These are phyloP conservation scores for Bacidia gigantensis DNA, from an alignment of 495 filamentous ascomycete species.

Conservation along the genomic window DNA sequence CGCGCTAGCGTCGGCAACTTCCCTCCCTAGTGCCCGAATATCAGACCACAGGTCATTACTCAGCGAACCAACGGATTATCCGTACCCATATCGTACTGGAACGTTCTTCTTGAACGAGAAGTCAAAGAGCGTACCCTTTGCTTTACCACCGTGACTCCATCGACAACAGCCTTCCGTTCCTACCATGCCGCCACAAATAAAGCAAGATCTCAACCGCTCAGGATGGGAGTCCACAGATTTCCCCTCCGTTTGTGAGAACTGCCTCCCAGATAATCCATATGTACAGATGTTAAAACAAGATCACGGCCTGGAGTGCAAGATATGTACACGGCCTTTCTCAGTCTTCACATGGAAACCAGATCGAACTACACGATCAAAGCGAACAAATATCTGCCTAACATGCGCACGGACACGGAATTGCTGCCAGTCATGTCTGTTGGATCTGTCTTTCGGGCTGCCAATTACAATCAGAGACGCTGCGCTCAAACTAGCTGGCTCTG, in stretches of 20 bases:
- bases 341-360: constrained; percentile 91
- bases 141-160: no score
- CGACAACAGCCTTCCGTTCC: not conserved
- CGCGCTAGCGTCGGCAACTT: not conserved
- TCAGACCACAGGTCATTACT: not conserved
- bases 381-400: constrained; percentile 86
- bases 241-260: constrained; percentile 55
- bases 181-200: constrained; percentile 45
- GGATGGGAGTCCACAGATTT: constrained; percentile 83
- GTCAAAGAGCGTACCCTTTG: no score
- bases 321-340: constrained; percentile 91
- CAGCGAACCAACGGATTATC: not conserved
- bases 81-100: no score
- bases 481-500: constrained; percentile 89
- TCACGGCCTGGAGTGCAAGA: constrained; percentile 66
- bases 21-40: not conserved
- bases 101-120: no score
- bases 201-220: constrained; percentile 91
- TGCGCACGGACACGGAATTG: constrained; percentile 93
- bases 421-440: constrained; percentile 98
- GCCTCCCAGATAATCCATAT: constrained; percentile 91
- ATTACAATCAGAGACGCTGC: constrained; percentile 93
- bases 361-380: constrained; percentile 72
- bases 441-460: constrained; percentile 86
- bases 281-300: constrained; percentile 98